phyloP scores from a whole-genome alignment of 345 rosid genomes.

The Arabis hirsuta region DNA sequence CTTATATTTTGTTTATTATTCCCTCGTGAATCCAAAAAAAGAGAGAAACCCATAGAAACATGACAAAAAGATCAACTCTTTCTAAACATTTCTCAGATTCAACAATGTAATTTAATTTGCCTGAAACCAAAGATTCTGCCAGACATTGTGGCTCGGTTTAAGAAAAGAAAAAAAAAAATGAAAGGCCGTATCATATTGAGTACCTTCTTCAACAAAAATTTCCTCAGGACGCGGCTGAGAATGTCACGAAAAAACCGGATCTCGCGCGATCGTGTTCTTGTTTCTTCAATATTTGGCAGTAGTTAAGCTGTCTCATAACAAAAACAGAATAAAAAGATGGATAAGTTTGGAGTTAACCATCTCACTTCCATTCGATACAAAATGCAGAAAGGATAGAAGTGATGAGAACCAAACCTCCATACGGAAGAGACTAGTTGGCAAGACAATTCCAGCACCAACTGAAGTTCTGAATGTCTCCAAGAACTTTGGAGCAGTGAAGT shows the following conservation, averaged over 20 bases:
- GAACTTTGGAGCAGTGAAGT: slow-evolving; percentile 60
- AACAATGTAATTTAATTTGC: slow-evolving; percentile 13
- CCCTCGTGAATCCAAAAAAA: slow-evolving; percentile 25
- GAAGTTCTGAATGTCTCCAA: slow-evolving; percentile 69
- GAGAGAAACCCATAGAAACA: slow-evolving; percentile 21
- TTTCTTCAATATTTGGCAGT: slow-evolving; percentile 68
- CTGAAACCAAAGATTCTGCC: slow-evolving; percentile 22
- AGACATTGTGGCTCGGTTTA: neutral
- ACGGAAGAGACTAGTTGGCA: slow-evolving; percentile 81
- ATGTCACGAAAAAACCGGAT: slow-evolving; percentile 61
- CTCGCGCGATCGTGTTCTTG: slow-evolving; percentile 59
- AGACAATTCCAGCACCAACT: slow-evolving; percentile 82
- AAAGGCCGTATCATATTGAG: slow-evolving; percentile 8
- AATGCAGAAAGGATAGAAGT: slow-evolving; percentile 7
- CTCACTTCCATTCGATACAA: neutral
- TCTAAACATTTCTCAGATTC: neutral
- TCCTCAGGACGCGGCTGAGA: slow-evolving; percentile 53
- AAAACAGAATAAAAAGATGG: slow-evolving; percentile 20
- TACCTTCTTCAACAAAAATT: slow-evolving; percentile 23
- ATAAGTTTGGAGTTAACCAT: slow-evolving; percentile 2
- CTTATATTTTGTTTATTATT: neutral
- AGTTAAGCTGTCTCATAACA: slow-evolving; percentile 58
- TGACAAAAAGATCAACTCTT: slow-evolving; percentile 9
- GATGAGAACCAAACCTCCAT: slow-evolving; percentile 69
- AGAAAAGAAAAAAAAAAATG: neutral